Percentiles rank a stretch among this genome's conserved stretches.
These are phyloP conservation scores for Lactarius hengduanensis DNA, from an alignment of 768 basidiomycete genomes.

Conservation along the genomic window DNA sequence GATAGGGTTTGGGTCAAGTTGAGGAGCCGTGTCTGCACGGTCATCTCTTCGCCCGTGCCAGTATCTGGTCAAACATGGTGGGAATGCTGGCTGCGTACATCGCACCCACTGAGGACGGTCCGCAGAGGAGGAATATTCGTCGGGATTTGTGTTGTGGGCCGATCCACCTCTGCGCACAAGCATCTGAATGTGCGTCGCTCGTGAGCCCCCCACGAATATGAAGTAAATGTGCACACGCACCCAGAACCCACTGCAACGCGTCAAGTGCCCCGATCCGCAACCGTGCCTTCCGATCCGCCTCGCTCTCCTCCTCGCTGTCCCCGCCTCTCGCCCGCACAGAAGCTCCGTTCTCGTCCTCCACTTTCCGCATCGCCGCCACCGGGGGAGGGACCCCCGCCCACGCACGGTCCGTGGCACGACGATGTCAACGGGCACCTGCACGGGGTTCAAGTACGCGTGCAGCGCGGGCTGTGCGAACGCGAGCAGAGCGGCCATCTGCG, in stretches of 20 bases:
- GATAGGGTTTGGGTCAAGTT: no score
- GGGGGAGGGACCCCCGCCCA: conserved; percentile 36
- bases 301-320: conserved; percentile 67
- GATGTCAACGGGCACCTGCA: conserved; percentile 42
- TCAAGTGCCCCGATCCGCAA: conserved; percentile 69
- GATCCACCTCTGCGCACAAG: no score
- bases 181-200: conserved; percentile 19
- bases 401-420: conserved; percentile 36
- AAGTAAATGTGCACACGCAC: conserved; percentile 40
- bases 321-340: conserved; percentile 40
- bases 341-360: conserved; percentile 37
- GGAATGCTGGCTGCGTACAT: no score
- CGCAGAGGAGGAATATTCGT: no score
- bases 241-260: conserved; percentile 59
- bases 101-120: no score
- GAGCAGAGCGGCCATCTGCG: conserved; percentile 41
- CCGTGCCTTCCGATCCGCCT: conserved; percentile 66
- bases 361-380: conserved; percentile 30
- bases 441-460: conserved; percentile 62
- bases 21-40: no score
- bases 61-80: no score
- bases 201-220: neutral
- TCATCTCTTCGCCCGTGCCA: no score
- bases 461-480: conserved; percentile 54
- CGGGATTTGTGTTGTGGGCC: no score